Conservation (phyloP, 768 basidiomycete genomes). For the Rhodocollybia butyracea region DNA sequence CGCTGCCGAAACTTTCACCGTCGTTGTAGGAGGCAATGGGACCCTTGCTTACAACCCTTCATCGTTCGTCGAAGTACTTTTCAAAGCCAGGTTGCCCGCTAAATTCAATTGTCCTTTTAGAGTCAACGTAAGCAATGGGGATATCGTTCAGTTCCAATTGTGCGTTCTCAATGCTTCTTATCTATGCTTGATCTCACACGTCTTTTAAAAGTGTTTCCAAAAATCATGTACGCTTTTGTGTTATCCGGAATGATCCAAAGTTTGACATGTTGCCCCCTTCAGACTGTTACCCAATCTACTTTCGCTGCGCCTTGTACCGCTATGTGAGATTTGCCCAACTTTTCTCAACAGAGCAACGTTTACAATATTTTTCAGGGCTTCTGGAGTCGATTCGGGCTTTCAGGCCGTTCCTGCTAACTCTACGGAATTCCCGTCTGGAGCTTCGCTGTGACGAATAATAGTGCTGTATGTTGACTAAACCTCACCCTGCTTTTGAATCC, state of each 20-base stretch:
- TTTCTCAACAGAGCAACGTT: not conserved
- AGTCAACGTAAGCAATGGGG: conserved; percentile 31
- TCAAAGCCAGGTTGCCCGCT: not conserved
- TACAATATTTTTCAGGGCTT: conserved; percentile 16
- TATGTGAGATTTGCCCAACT: conserved; percentile 17
- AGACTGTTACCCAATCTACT: conserved; percentile 39
- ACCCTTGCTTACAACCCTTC: conserved; percentile 24
- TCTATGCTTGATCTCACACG: not conserved
- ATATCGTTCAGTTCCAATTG: conserved; percentile 46
- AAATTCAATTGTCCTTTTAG: conserved; percentile 15
- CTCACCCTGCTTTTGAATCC: conserved; percentile 25
- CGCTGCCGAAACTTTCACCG: conserved; percentile 26
- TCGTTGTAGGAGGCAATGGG: conserved; percentile 29
- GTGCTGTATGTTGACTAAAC: not conserved
- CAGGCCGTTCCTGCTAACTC: conserved; percentile 33
- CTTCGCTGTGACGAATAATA: conserved; percentile 16
- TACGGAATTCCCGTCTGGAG: conserved; percentile 34
- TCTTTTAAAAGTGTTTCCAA: conserved; percentile 27
- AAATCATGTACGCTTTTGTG: conserved; percentile 30
- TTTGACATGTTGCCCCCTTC: not conserved
- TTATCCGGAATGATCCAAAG: not conserved
- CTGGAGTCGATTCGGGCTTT: conserved; percentile 45
- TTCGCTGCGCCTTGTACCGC: conserved; percentile 33
- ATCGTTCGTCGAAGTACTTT: not conserved
- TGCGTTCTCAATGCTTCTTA: conserved; percentile 15